Conservation (phyloP, 176 grass and related monocot genomes). For the Avena insularis region DNA sequence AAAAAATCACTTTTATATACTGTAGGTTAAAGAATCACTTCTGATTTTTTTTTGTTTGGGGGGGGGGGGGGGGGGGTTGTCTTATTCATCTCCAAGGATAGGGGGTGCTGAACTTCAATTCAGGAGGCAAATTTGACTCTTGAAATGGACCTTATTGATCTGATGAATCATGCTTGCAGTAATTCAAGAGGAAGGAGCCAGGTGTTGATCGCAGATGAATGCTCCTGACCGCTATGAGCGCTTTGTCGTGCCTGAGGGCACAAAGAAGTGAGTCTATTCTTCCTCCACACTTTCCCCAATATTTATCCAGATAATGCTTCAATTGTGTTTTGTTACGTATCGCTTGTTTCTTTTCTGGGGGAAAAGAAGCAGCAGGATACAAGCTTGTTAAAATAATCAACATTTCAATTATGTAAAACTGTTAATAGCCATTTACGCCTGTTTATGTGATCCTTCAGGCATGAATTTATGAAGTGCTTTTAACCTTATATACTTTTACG, state of each 20-base stretch:
- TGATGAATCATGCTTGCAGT: background rate
- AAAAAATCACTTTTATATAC: background rate
- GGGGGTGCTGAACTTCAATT: background rate
- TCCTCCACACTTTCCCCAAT: background rate
- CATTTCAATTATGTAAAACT: background rate
- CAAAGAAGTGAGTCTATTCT: slow-evolving; percentile 24
- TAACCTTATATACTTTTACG: background rate
- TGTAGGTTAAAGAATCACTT: no score
- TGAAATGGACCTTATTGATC: slow-evolving; percentile 18
- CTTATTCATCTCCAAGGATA: background rate
- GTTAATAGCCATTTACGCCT: background rate
- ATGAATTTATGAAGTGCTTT: slow-evolving; percentile 16
- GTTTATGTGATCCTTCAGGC: background rate
- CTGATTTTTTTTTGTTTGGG: no score
- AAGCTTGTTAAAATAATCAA: background rate
- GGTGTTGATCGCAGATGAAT: slow-evolving; percentile 23
- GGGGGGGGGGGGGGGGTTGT: background rate
- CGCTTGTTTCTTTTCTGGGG: background rate
- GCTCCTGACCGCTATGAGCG: slow-evolving; percentile 21
- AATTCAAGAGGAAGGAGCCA: slow-evolving; percentile 6
- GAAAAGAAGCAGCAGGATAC: background rate
- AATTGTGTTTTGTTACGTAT: background rate
- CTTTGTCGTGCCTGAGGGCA: slow-evolving; percentile 27
- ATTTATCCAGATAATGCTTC: background rate
- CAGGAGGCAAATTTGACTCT: background rate